Conservation (phyloP, 768 basidiomycete genomes). For the Suillus plorans region DNA sequence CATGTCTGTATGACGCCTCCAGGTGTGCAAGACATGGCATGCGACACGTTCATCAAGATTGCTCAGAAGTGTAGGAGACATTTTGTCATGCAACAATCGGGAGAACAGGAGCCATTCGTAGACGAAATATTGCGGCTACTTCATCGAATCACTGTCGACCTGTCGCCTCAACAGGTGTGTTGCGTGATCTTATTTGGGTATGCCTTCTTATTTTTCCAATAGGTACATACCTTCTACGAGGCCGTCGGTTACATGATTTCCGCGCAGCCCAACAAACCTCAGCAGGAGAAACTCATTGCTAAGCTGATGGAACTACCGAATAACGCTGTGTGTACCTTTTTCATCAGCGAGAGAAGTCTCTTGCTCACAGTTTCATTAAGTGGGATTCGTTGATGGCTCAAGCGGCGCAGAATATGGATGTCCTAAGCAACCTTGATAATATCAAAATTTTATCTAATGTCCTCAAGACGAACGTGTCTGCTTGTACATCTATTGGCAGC, state of each 20-base stretch:
- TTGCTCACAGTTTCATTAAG: slow-evolving; percentile 38
- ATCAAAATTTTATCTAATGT: slow-evolving; percentile 97
- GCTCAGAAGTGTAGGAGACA: slow-evolving; percentile 98
- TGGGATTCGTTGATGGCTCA: slow-evolving; percentile 98
- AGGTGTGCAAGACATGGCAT: slow-evolving; percentile 99
- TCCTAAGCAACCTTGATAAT: slow-evolving; percentile 86
- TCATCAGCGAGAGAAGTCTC: neutral
- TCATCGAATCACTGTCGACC: slow-evolving; percentile 91
- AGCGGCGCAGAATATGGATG: slow-evolving; percentile 89
- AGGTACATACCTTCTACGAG: slow-evolving; percentile 97
- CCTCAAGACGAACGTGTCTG: slow-evolving; percentile 97
- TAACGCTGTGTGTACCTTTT: slow-evolving; percentile 67
- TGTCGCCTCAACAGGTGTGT: slow-evolving; percentile 80
- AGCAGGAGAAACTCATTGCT: slow-evolving; percentile 91
- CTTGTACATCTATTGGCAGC: slow-evolving; percentile 94
- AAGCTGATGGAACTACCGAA: slow-evolving; percentile 98
- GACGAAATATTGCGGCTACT: slow-evolving; percentile 93
- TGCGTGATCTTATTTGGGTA: slow-evolving; percentile 11
- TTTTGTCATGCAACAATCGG: slow-evolving; percentile 98
- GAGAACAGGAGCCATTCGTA: slow-evolving; percentile 96
- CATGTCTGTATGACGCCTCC: slow-evolving; percentile 6
- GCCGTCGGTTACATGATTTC: slow-evolving; percentile 99
- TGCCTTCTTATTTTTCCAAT: slow-evolving; percentile 7
- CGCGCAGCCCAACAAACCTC: slow-evolving; percentile 96
- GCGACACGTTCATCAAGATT: slow-evolving; percentile 99